These are phyloP conservation scores for Glycyrrhiza uralensis DNA, from an alignment of 306 rosid species.

Conservation along the genomic window DNA sequence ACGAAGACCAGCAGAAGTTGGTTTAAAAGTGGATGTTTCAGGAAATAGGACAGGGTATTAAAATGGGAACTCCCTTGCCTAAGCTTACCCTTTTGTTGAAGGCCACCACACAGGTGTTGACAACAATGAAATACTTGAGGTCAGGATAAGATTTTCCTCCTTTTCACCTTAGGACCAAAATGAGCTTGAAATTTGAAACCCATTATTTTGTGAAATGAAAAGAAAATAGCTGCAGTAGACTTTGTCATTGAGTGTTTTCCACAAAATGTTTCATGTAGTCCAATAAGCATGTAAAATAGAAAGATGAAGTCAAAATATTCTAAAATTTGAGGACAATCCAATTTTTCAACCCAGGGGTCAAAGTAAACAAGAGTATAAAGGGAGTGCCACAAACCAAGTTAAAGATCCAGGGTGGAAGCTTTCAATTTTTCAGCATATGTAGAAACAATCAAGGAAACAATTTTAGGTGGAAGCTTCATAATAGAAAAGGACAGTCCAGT, in stretches of 20 bases:
- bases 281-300: neutral
- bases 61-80: neutral
- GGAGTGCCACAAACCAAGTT: neutral
- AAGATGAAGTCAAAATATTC: neutral
- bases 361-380: neutral
- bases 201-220: neutral
- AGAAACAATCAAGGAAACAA: neutral
- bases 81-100: neutral
- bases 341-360: neutral
- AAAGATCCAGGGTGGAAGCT: neutral
- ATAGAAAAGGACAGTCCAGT: neutral
- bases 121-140: neutral
- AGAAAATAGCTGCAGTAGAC: neutral
- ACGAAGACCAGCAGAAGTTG: neutral
- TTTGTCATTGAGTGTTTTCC: neutral
- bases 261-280: neutral
- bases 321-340: too few relatives aligned
- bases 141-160: neutral
- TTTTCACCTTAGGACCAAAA: neutral
- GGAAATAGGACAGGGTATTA: neutral
- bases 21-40: neutral
- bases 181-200: slow-evolving; percentile 3
- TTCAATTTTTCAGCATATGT: neutral
- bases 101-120: neutral
- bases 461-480: neutral